phyloP scores from a whole-genome alignment of 2,329 filamentous ascomycete species.

The Colletotrichum higginsianum region DNA sequence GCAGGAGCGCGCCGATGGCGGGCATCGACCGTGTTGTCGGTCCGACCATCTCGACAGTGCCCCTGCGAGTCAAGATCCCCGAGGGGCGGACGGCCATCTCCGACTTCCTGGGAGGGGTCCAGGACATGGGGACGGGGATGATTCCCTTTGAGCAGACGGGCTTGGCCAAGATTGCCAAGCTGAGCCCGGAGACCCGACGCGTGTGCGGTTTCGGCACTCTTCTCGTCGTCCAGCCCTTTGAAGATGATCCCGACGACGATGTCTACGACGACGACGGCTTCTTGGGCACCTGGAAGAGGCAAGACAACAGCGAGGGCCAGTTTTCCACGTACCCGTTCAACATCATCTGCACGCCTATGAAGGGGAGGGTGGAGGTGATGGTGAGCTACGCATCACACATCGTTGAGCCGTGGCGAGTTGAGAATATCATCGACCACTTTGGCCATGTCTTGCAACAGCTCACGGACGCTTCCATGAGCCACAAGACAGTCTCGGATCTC shows the following conservation, averaged over 20 bases:
- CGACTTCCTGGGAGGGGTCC: slow-evolving; percentile 44
- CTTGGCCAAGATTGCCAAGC: slow-evolving; percentile 48
- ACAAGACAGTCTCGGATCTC: background rate
- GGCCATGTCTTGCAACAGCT: background rate
- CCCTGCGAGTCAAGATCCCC: slow-evolving; percentile 25
- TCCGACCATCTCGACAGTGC: slow-evolving; percentile 45
- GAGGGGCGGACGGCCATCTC: background rate
- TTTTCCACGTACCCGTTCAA: background rate
- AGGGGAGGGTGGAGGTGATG: background rate
- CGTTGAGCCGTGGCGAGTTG: background rate
- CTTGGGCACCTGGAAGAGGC: background rate
- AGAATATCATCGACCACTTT: background rate
- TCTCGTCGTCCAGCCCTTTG: background rate
- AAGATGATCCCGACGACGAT: background rate
- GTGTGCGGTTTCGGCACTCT: background rate
- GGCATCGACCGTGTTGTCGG: slow-evolving; percentile 45
- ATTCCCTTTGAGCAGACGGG: slow-evolving; percentile 49
- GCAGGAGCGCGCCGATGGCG: slow-evolving; percentile 45
- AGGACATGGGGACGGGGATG: slow-evolving; percentile 47
- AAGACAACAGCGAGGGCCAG: background rate
- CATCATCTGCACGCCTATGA: background rate
- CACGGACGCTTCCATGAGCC: background rate
- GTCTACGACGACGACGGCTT: background rate
- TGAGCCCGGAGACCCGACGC: background rate
- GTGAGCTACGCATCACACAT: background rate